Conservation (phyloP, 1,284 basidiomycete genomes). For the Tylopilus sp. region DNA sequence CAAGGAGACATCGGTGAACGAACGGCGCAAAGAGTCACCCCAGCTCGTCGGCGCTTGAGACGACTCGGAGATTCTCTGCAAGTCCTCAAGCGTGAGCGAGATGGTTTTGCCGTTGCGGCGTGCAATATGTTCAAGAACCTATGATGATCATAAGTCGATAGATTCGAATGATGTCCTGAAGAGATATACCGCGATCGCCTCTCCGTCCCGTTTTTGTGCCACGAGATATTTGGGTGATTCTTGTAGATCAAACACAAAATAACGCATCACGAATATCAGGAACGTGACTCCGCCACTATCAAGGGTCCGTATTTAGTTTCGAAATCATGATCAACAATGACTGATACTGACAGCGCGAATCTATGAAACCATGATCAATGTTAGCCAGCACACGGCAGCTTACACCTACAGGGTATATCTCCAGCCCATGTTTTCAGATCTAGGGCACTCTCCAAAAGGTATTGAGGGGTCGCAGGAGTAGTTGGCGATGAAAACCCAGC, state of each 20-base stretch:
- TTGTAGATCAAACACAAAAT: conserved; percentile 46
- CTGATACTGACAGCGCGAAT: conserved; percentile 39
- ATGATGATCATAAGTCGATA: background rate
- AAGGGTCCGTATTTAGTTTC: conserved; percentile 2
- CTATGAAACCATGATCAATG: conserved; percentile 23
- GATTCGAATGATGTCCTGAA: background rate
- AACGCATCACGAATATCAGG: conserved; percentile 46
- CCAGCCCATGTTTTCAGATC: conserved; percentile 58
- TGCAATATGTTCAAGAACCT: conserved; percentile 52
- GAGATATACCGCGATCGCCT: conserved; percentile 47
- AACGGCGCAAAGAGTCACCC: conserved; percentile 38
- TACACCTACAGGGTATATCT: conserved; percentile 53
- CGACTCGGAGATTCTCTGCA: conserved; percentile 36
- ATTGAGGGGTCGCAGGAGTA: conserved; percentile 43
- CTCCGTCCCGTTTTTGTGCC: conserved; percentile 54
- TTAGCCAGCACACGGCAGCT: background rate
- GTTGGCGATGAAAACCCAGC: conserved; percentile 52
- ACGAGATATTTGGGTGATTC: conserved; percentile 64
- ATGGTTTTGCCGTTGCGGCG: conserved; percentile 50
- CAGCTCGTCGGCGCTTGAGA: conserved; percentile 22
- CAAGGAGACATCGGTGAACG: conserved; percentile 45
- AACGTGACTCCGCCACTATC: conserved; percentile 48
- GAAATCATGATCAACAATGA: background rate
- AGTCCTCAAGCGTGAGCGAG: conserved; percentile 46
- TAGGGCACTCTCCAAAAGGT: conserved; percentile 40